Base-by-base conservation (phyloP, 1,284 basidiomycete species). In the Xerocomus minutiporus region DNA sequence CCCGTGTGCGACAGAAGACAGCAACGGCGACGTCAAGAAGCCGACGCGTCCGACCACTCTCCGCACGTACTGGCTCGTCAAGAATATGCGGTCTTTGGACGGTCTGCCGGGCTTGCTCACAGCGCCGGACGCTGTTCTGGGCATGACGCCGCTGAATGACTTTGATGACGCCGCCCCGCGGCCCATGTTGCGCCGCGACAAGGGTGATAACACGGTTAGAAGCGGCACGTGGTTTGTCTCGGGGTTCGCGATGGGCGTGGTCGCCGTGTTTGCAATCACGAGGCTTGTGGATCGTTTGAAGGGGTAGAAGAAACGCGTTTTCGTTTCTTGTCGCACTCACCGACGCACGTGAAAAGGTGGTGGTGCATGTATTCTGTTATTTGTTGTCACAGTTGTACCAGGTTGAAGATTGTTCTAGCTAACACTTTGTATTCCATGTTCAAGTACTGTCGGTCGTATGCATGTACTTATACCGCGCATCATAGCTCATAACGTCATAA, bases 21-120 rank as follows among this genome's bases (percentile, higher is more conserved):
- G 9, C 20, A 12, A 43, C 6, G 29, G 17, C 11, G n/a, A 26
- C 1, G 48, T 26, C 23, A 46, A 15, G 28, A 17, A 9, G 54
- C 56, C 29, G 12, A 11, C 5, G 4, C 29, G 7, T 46, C 68
- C 1, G n/a, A 58, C 67, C 7, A 74, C 76, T 7, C 56, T 81
- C 46, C 73, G 68, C 54, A 56, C 59, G 5, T 79, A 77, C 57
- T 84, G 82, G 81, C 60, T 63, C 20, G 44, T 51, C 9, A 57
- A 69, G 45, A 83, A 82, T 59, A n/a, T 50, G 42, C 64, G 60
- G 28, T 81, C 79, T 54, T 64, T 82, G 44, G 82, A 84, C 53
- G 81, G 79, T 8, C 69, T 82, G 0, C 69, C 75, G 1, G 76
- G 68, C 0, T 46, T 78, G 12, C 43, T 56, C 3, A 64, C 61